These are phyloP conservation scores for Recurvomyces mirabilis DNA, from an alignment of 495 filamentous ascomycete species.

Conservation along the genomic window DNA sequence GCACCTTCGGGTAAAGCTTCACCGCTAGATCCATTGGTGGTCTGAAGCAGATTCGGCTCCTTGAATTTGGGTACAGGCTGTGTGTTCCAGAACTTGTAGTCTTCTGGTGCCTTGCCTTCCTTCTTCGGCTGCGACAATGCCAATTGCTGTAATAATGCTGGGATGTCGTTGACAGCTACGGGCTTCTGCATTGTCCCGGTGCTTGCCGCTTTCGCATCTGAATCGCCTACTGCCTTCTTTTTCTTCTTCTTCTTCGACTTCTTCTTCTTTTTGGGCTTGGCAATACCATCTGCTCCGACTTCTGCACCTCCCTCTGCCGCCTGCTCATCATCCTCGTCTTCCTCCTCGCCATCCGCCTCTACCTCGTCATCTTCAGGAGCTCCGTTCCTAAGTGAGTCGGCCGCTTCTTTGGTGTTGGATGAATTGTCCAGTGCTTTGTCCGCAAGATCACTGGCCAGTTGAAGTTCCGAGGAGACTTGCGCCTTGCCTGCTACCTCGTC, in stretches of 20 bases:
- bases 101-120: conserved; percentile 28
- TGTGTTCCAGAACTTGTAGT: conserved; percentile 95
- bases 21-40: conserved; percentile 20
- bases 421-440: conserved; percentile 4
- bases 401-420: background rate
- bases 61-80: conserved; percentile 81
- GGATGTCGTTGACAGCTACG: conserved; percentile 17
- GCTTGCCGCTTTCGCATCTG: conserved; percentile 8
- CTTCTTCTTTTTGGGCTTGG: conserved; percentile 33
- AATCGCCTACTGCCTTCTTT: conserved; percentile 25
- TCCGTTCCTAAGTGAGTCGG: background rate
- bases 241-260: conserved; percentile 34
- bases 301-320: background rate
- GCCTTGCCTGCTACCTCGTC: background rate
- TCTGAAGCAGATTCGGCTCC: conserved; percentile 17
- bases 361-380: conserved; percentile 2
- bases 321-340: conserved; percentile 4
- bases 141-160: conserved; percentile 33
- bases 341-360: conserved; percentile 4
- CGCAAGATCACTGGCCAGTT: conserved; percentile 1
- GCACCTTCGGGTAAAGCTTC: conserved; percentile 42
- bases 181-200: conserved; percentile 16
- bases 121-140: conserved; percentile 50
- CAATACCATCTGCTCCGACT: background rate
- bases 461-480: background rate